Evolutionary conservation across 345 rosid species (phyloP), one percentile per base, ranked within the genome.

Genomic region (Sisymbrium irio): DNA sequence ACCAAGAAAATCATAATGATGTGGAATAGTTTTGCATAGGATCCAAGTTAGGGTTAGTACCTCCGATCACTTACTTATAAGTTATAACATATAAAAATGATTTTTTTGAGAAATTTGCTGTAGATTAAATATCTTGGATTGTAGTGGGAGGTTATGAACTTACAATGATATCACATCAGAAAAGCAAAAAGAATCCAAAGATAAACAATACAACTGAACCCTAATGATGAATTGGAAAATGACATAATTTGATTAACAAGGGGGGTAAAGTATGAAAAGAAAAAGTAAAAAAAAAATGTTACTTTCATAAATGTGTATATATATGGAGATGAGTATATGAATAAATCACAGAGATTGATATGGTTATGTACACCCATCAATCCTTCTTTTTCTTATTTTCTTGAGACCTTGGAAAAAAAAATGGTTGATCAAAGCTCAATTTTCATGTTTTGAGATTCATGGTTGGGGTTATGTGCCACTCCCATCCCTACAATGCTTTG

Each of bases 401-500:
- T 77, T 55, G 57, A 62, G 41, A 42, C 27, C 59, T 71, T 75
- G 36, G 20, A n/a, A 36, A 25, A 51, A 17, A 4, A 14, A 6
- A 18, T 54, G 5, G 19, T 53, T 69, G 39, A 13, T 71, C 82
- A 85, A 71, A 81, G 85, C 86, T 88, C 91, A 53, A 77, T 65
- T 84, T 89, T 88, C 91, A 78, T 74, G 70, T 77, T 75, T 22
- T 87, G 46, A 20, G 64, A 62, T 32, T 64, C 82, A 73, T 83
- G 79, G 60, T 62, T 73, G 54, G 83, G 76, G 40, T 77, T 86
- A 44, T 83, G 91, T 54, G 80, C 79, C 59, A 85, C 84, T 62
- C 98, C 96, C 97, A 95, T 88, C 61, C 89, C 89, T 49, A 95
- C 90, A 61, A 95, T 73, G 68, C 86, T 86, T 60, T 95, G 97